phyloP scores from a whole-genome alignment of 768 basidiomycete species.

The Kwoniella botswanensis region DNA sequence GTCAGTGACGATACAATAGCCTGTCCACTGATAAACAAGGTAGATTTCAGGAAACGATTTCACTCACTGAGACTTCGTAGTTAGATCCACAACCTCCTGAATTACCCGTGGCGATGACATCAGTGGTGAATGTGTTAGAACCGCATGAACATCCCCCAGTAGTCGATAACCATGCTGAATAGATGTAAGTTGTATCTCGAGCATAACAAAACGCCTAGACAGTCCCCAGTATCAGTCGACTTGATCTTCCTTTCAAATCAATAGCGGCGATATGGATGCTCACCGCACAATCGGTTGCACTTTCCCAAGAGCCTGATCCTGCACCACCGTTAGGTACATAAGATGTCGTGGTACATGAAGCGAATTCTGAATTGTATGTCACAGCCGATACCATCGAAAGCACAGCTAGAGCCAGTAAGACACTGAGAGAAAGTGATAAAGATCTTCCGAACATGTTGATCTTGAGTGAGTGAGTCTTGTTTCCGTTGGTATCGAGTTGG shows the following conservation, averaged over 20 bases:
- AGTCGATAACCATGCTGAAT: background rate
- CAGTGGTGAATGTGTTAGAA: conserved; percentile 2
- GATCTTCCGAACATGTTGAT: background rate
- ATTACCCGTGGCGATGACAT: background rate
- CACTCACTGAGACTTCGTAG: conserved; percentile 9
- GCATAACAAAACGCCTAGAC: background rate
- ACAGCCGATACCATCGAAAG: background rate
- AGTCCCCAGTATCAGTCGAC: background rate
- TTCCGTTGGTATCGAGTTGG: background rate
- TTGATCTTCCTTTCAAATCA: background rate
- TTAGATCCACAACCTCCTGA: background rate
- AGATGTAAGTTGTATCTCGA: background rate
- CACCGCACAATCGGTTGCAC: conserved; percentile 3
- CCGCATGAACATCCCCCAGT: conserved; percentile 5
- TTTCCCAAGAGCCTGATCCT: background rate
- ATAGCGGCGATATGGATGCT: background rate
- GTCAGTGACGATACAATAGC: background rate
- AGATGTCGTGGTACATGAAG: background rate
- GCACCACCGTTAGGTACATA: conserved; percentile 7
- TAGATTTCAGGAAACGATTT: background rate
- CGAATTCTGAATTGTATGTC: conserved; percentile 1
- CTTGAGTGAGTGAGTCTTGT: background rate
- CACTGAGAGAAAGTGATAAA: background rate
- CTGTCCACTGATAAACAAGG: no score
- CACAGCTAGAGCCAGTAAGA: background rate